Evolutionary conservation across 202 grass and related monocot genomes (phyloP), one percentile per base, ranked within the genome.

Genomic region (Setaria viridis): DNA sequence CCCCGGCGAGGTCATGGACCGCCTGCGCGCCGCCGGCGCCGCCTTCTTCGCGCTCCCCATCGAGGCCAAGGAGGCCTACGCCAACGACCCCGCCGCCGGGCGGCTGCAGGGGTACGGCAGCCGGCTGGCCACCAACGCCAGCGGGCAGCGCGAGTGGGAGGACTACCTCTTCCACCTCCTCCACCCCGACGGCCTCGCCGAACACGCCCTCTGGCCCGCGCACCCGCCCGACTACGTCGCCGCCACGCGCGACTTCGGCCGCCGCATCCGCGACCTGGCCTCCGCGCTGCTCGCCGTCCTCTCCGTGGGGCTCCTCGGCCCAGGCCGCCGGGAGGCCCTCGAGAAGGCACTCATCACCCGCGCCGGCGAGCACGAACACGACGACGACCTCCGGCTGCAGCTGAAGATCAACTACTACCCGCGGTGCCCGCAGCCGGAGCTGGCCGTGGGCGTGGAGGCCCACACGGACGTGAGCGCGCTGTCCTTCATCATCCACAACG

Each of bases 321-420:
- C 89, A 1, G 65, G 54, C 4, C 29, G 74, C 9, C 33, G 2
- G 9, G 11, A 11, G 25, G 84, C 49, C 37, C 91, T 98, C 0
- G 91, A 98, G 68, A 39, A 16, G 4, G 74, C 80, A n/a, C 85
- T 8, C 57, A 1, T 5, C 11, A 0, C 7, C 9, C 39, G 39
- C 1, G 39, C 39, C 39, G 39, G 39, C 39, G 39, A 25, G 5
- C 39, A 6, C 0, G 39, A 25, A 25, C 25, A 4, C 0, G 41
- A 70, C 2, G 74, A 88, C 1, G 92, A 91, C 43, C 86, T 95
- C 34, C 63, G 89, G 7, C 86, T 95, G 39, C 91, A 98, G 85
- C 4, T 98, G 37, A 98, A 98, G 91, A 98, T 98, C 62, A 98
- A 98, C 78, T 98, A 98, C 83, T 98, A 98, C 87, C 95, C 95